Percentiles rank a stretch among this genome's conserved stretches.
Conservation (phyloP, 1,284 basidiomycete species). For the Moesziomyces globuligerus region DNA sequence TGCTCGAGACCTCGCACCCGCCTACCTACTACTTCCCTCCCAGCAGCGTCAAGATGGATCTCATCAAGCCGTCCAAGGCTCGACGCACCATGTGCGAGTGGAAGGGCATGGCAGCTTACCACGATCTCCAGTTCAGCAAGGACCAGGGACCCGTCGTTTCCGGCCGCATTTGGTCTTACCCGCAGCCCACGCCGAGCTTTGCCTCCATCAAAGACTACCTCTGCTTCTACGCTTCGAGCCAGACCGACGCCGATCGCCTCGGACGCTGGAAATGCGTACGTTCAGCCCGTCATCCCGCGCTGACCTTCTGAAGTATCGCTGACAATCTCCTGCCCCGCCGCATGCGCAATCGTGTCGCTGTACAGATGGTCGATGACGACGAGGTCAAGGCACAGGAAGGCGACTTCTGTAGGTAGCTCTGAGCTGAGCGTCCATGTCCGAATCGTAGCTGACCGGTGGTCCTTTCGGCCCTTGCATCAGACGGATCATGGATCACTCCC, state of each 20-base stretch:
- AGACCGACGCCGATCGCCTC: conserved; percentile 47
- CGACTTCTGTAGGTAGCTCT: conserved; percentile 57
- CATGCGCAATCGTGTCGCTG: background rate
- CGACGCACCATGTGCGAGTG: conserved; percentile 64
- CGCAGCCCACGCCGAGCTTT: conserved; percentile 52
- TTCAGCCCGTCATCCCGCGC: background rate
- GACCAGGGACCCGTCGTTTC: conserved; percentile 34
- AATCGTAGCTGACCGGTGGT: background rate
- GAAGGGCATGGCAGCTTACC: conserved; percentile 62
- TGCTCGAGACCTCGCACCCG: conserved; percentile 64
- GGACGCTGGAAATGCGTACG: conserved; percentile 57
- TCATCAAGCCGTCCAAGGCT: conserved; percentile 52
- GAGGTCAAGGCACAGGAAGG: conserved; percentile 59
- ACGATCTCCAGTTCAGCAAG: conserved; percentile 53
- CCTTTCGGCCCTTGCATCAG: conserved; percentile 8
- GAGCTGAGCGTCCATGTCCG: too few relatives aligned
- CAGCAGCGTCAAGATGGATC: conserved; percentile 40
- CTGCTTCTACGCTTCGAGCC: conserved; percentile 61
- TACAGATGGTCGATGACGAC: conserved; percentile 60
- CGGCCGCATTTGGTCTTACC: conserved; percentile 63
- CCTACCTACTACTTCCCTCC: conserved; percentile 63
- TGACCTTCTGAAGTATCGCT: too few relatives aligned
- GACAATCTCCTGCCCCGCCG: background rate
- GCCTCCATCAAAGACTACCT: conserved; percentile 60
- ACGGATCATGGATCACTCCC: conserved; percentile 64